Evolutionary conservation across 75 land plant species (phyloP), one percentile per base, ranked within the genome.

Genomic region (Cupressus sempervirens): DNA sequence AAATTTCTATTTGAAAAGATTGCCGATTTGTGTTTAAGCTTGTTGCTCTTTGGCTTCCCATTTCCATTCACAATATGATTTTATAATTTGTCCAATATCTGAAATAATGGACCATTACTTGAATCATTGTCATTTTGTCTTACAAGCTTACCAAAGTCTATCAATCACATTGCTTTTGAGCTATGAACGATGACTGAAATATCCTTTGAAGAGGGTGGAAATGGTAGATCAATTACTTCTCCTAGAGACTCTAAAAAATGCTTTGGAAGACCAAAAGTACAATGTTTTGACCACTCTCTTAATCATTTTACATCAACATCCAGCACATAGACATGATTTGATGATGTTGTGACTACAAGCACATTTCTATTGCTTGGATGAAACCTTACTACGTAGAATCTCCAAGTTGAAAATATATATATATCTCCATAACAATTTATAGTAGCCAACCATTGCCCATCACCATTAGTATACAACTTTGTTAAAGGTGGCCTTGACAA

Each of bases 381-480:
- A 84, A 98, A 98, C 7, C 95, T 93, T 16, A 92, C 93, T 65
- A 99, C 96, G 99, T 95, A 88, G 86, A 14, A 83, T 89, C 94
- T 96, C 97, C 58, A 98, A 86, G 81, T 96, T 95, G 83, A 96
- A 96, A 46, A 98, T 85, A 85, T 90, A 89, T n/a, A n/a, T 26
- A 96, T 86, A 84, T 93, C 92, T 16, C 99, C 99, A 87, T 86
- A 90, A 85, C 93, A 94, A 84, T 96, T 93, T 12, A 90, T 76
- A 36, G 97, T 93, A 81, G 99, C 99, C 81, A 98, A 84, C 99
- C 99, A 98, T 86, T 95, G 97, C 15, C 97, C 96, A 88, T 98
- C 99, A 40, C 85, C 70, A 90, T 99, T 96, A 7, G 93, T 85
- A 88, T 92, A 96, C 94, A 98, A 86, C 80, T 83, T 92, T 46